These are phyloP conservation scores for Diversispora eburnea DNA, from an alignment of 192 early-diverging fungal genomes.

Conservation along the genomic window DNA sequence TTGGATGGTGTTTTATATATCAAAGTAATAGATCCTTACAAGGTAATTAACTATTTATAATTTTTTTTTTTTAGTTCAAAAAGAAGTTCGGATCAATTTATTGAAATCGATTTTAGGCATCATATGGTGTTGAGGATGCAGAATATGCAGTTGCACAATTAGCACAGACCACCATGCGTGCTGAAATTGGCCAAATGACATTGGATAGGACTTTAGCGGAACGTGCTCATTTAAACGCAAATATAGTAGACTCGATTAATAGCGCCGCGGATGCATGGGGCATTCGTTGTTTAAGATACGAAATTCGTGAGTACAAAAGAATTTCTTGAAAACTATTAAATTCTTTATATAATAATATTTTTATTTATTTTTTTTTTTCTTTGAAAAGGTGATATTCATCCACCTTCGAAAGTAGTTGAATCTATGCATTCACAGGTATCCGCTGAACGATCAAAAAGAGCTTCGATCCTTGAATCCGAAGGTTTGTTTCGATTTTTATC, in stretches of 20 bases:
- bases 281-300: conserved; percentile 91
- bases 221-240: conserved; percentile 85
- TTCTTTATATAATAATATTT: neutral
- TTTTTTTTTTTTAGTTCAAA: neutral
- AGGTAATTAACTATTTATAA: conserved; percentile 41
- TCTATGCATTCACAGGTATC: conserved; percentile 98
- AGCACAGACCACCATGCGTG: conserved; percentile 99
- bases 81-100: neutral
- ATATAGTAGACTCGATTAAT: conserved; percentile 95
- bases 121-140: conserved; percentile 91
- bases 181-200: conserved; percentile 98
- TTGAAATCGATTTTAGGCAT: conserved; percentile 47
- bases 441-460: conserved; percentile 92
- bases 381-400: conserved; percentile 75
- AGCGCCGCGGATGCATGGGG: conserved; percentile 92
- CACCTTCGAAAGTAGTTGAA: conserved; percentile 89
- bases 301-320: conserved; percentile 62
- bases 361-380: neutral
- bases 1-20: conserved; percentile 97
- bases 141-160: conserved; percentile 95
- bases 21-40: conserved; percentile 87
- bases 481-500: conserved; percentile 31
- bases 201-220: conserved; percentile 93
- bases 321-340: neutral
- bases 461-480: conserved; percentile 88